Conservation (phyloP, 2,329 filamentous ascomycete genomes). For the Grosmannia clavigera region DNA sequence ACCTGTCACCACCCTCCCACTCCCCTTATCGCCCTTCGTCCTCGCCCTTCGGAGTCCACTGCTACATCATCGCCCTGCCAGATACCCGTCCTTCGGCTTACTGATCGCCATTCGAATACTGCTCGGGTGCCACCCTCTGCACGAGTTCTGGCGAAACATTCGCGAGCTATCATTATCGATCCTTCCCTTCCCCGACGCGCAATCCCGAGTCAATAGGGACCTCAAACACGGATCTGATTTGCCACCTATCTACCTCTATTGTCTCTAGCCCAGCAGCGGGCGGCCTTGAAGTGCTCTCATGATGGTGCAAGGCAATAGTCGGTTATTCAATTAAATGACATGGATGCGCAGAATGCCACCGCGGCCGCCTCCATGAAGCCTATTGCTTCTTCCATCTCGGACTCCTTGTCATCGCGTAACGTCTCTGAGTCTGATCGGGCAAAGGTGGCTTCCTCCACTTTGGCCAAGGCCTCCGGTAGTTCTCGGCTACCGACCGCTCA, state of each 20-base stretch:
- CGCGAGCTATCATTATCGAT: background rate
- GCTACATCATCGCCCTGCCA: background rate
- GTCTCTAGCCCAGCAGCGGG: constrained; percentile 10
- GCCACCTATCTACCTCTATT: background rate
- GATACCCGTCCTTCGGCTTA: background rate
- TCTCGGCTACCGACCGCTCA: constrained; percentile 1
- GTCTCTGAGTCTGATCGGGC: constrained; percentile 23
- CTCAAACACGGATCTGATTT: background rate
- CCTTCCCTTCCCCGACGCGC: background rate
- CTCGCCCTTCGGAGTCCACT: background rate
- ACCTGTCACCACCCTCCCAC: background rate
- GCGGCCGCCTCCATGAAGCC: constrained; percentile 50
- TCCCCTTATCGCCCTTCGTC: background rate
- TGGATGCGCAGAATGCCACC: constrained; percentile 57
- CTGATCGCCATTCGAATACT: background rate
- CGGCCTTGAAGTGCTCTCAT: constrained; percentile 36
- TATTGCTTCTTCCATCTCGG: constrained; percentile 35
- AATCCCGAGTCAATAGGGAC: background rate
- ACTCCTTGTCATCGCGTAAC: constrained; percentile 20
- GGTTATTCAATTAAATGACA: constrained; percentile 47
- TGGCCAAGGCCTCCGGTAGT: constrained; percentile 16
- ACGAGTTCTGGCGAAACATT: background rate
- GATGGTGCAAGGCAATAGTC: constrained; percentile 44
- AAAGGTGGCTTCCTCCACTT: constrained; percentile 17
- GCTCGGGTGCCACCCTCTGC: background rate